Evolutionary conservation across 179 eudicot species (phyloP).

Genomic region (Beta macrorhiza): DNA sequence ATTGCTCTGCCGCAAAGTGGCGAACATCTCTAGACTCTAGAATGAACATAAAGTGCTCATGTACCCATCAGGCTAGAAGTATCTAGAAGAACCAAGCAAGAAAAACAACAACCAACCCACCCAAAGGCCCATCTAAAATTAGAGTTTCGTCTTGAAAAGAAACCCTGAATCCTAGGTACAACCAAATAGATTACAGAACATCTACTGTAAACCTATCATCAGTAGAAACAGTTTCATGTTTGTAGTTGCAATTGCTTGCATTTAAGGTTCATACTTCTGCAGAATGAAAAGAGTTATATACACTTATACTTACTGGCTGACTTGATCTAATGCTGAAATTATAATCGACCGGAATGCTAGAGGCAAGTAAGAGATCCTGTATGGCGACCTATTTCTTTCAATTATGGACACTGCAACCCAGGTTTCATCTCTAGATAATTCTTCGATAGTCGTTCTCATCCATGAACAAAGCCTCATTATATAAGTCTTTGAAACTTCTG

Average conservation of each 20-base stretch:
- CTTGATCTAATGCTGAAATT: slow-evolving; percentile 81
- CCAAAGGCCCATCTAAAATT: background rate
- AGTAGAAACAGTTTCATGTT: background rate
- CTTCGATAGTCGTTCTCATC: slow-evolving; percentile 85
- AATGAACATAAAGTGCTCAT: background rate
- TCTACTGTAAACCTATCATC: background rate
- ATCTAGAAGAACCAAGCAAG: background rate
- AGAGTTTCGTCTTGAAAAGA: background rate
- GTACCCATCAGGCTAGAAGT: background rate
- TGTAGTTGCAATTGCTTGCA: background rate
- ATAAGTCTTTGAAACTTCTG: slow-evolving; percentile 77
- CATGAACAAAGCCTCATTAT: slow-evolving; percentile 91
- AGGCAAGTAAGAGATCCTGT: slow-evolving; percentile 84
- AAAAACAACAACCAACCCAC: background rate
- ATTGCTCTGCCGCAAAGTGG: slow-evolving; percentile 8
- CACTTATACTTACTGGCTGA: slow-evolving; percentile 50
- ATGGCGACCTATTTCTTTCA: slow-evolving; percentile 89
- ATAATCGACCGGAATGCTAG: slow-evolving; percentile 76
- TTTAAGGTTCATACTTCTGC: background rate
- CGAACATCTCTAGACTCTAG: background rate
- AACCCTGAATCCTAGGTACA: background rate
- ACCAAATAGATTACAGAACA: background rate
- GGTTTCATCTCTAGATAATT: slow-evolving; percentile 70
- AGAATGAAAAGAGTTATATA: background rate
- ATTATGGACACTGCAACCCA: slow-evolving; percentile 90